Evolutionary conservation across 208 protist species (phyloP).

Genomic region (Leishmania amazonensis): DNA sequence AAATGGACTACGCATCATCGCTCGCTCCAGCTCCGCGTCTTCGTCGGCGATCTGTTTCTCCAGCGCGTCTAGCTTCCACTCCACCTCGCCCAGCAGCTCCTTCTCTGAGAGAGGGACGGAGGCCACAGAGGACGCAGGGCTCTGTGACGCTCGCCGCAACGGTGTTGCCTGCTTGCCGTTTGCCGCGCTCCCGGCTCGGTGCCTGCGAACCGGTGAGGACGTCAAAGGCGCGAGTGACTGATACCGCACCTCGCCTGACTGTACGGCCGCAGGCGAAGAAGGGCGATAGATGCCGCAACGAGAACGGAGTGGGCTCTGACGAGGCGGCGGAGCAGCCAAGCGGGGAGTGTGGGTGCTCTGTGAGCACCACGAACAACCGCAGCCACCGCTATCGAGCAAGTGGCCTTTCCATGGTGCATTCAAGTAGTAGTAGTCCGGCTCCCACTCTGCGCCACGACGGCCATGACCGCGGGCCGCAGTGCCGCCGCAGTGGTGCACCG

Average conservation of each 20-base stretch:
- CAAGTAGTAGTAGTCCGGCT: slow-evolving; percentile 21
- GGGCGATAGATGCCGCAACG: not conserved
- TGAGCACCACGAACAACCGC: slow-evolving; percentile 4
- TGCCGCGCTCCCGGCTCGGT: not conserved
- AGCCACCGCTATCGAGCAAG: not conserved
- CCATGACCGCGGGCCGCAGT: not conserved
- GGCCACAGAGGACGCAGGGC: slow-evolving; percentile 3
- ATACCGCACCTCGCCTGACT: not conserved
- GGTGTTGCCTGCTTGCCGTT: not conserved
- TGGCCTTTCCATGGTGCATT: not conserved
- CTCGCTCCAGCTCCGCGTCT: slow-evolving; percentile 34
- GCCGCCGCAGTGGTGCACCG: not conserved
- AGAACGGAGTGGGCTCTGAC: not conserved
- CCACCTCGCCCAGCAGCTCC: slow-evolving; percentile 48
- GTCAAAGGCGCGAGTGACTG: not conserved
- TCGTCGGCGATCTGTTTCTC: slow-evolving; percentile 39
- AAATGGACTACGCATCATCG: slow-evolving; percentile 58
- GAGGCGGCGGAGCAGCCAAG: not conserved
- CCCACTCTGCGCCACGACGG: not conserved
- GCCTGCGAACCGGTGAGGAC: slow-evolving; percentile 1
- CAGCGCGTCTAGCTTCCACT: slow-evolving; percentile 46
- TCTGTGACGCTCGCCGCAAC: slow-evolving; percentile 4
- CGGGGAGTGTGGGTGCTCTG: slow-evolving; percentile 2
- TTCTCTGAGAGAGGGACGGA: slow-evolving; percentile 23
- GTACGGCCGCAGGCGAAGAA: not conserved